Percentiles rank a stretch among this genome's conserved stretches.
phyloP scores from a whole-genome alignment of 805 yeast genomes.

The Candida jianshihensis region DNA sequence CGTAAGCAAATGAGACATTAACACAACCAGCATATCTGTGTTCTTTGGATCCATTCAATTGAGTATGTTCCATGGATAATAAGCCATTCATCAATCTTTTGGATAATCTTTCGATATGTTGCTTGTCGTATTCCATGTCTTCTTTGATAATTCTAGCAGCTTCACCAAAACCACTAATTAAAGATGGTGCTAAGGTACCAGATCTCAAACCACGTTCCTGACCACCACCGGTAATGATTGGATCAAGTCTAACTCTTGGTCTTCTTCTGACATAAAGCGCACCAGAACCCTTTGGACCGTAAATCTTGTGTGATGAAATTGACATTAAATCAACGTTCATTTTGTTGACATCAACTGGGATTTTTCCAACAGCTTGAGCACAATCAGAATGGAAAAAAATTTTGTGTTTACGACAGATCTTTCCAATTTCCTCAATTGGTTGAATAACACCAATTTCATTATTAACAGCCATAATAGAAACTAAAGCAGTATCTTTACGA shows the following conservation, averaged over 20 bases:
- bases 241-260: constrained; percentile 95
- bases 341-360: constrained; percentile 86
- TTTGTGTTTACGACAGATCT: constrained; percentile 76
- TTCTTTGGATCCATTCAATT: constrained; percentile 75
- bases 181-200: constrained; percentile 96
- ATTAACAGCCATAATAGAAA: constrained; percentile 94
- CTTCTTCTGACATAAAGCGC: constrained; percentile 94
- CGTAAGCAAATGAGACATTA: constrained; percentile 92
- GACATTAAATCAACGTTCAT: constrained; percentile 91
- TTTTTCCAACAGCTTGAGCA: constrained; percentile 96
- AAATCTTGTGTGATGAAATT: constrained; percentile 91
- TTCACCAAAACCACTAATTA: constrained; percentile 94
- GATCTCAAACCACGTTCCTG: constrained; percentile 97
- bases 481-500: constrained; percentile 84
- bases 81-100: constrained; percentile 66
- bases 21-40: constrained; percentile 90
- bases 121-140: constrained; percentile 69
- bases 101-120: constrained; percentile 66
- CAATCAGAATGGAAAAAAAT: constrained; percentile 96
- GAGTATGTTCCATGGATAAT: constrained; percentile 79
- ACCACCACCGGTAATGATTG: constrained; percentile 95
- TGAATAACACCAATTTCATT: constrained; percentile 98
- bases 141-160: constrained; percentile 78
- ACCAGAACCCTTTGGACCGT: constrained; percentile 98
- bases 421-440: constrained; percentile 91